These are phyloP conservation scores for Boletus huronensis DNA, from an alignment of 768 basidiomycete species.

Conservation along the genomic window DNA sequence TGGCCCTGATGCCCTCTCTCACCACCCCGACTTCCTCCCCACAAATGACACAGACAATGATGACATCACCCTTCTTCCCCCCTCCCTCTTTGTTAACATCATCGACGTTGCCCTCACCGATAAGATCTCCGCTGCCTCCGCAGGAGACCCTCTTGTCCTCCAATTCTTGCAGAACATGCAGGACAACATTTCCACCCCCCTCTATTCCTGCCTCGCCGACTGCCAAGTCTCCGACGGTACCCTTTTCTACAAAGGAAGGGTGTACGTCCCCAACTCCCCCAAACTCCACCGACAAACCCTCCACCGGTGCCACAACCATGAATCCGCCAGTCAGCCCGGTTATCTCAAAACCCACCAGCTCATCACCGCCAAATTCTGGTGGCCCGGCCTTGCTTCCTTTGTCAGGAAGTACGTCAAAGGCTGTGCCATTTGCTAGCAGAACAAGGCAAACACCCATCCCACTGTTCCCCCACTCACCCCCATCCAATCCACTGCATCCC, in stretches of 20 bases:
- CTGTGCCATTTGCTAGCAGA: fast-evolving
- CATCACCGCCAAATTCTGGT: fast-evolving
- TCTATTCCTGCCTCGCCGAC: neutral
- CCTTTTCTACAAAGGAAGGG: neutral
- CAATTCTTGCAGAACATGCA: too few species aligned
- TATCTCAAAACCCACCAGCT: neutral
- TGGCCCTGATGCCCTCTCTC: fast-evolving
- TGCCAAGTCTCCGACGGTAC: fast-evolving
- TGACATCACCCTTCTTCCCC: fast-evolving
- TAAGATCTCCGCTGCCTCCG: fast-evolving
- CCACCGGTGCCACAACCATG: fast-evolving
- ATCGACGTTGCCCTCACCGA: neutral
- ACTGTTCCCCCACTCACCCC: neutral
- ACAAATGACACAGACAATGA: neutral
- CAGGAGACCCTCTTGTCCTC: fast-evolving
- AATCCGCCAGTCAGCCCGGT: fast-evolving
- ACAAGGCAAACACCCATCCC: neutral
- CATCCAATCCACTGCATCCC: fast-evolving
- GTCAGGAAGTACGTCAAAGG: fast-evolving
- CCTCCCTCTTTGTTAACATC: too few species aligned
- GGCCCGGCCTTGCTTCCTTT: neutral
- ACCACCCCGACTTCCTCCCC: fast-evolving
- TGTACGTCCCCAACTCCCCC: fast-evolving
- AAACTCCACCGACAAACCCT: neutral
- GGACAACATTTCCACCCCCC: fast-evolving